Evolutionary conservation across 2,329 filamentous ascomycete genomes (phyloP), one percentile per base, ranked within the genome.

Genomic region (Pseudogymnoascus sp.): DNA sequence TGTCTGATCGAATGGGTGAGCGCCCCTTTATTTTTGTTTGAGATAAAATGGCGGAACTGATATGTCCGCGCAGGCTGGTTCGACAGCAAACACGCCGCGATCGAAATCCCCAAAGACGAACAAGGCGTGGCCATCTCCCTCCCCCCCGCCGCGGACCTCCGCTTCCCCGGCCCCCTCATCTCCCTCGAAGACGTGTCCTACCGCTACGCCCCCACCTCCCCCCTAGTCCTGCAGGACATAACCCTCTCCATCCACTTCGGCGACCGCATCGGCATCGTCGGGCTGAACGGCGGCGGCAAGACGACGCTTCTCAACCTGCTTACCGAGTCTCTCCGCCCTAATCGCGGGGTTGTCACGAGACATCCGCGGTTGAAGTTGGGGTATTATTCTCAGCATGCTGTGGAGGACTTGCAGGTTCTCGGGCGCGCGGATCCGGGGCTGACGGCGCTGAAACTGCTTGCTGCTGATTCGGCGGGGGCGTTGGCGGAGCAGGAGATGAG

Each of bases 211-310:
- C 71, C 70, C 23, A 70, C 72, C 6, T 67, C 73, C 25, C 75
- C 77, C 4, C 69, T 75, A 1, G 77, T 88, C 8, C 72, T 94
- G 14, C 80, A 84, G 22, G 84, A 86, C 7, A 75, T 92, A 30
- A 84, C 81, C 59, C 74, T 95, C 11, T 87, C 86, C 0, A 82
- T 95, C 11, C 83, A 89, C 63, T 84, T 85, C 72, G 88, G 90
- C 8, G 88, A 91, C 66, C 82, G 90, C 1, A 78, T 93, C 23
- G 91, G 89, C 0, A 80, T 95, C 41, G 79, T 91, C 23, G 91
- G 91, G 0, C 78, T 94, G 45, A 95, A 95, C 71, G 91, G 91
- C 1, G 83, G 85, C 0, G 91, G 91, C 2, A 95, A 95, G 73
- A 91, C 89, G 1, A 94, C 91, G 0, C 78, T 95, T 8, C 80